These are phyloP conservation scores for Globisporangium abappressorium DNA, from an alignment of 352 stramenopile genomes.

Conservation along the genomic window DNA sequence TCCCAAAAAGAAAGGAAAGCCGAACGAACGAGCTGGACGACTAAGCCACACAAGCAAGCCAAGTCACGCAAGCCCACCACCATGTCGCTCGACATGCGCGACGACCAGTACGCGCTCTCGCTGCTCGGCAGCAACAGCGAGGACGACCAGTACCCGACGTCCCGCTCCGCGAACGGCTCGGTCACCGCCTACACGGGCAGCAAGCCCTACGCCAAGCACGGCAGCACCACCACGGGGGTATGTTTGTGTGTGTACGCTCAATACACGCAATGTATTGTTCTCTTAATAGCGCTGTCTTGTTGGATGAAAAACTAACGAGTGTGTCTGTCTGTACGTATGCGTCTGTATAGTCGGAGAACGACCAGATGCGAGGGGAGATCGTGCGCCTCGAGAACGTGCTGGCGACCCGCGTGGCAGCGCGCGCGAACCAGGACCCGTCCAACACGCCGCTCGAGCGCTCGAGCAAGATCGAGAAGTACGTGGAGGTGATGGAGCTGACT, in stretches of 20 bases:
- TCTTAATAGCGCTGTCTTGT: not conserved
- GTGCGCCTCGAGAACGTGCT: conserved; percentile 75
- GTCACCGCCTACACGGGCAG: conserved; percentile 36
- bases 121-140: conserved; percentile 55
- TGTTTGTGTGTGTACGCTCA: conserved; percentile 10
- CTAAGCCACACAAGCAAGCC: not conserved
- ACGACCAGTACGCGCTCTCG: conserved; percentile 46
- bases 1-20: conserved; percentile 1
- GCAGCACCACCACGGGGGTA: conserved; percentile 29
- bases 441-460: conserved; percentile 73
- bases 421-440: conserved; percentile 67
- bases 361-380: conserved; percentile 79
- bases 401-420: conserved; percentile 62
- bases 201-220: conserved; percentile 36
- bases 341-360: conserved; percentile 55
- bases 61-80: not conserved
- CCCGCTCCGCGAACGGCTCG: conserved; percentile 12
- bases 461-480: conserved; percentile 86
- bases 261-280: not conserved
- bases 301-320: not conserved
- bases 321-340: not conserved
- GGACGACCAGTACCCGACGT: conserved; percentile 47
- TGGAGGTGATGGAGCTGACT: conserved; percentile 85
- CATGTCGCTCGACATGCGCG: conserved; percentile 21
- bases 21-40: not conserved